Evolutionary conservation across 257 asterid species (phyloP).

Genomic region (Primulina tabacum): DNA sequence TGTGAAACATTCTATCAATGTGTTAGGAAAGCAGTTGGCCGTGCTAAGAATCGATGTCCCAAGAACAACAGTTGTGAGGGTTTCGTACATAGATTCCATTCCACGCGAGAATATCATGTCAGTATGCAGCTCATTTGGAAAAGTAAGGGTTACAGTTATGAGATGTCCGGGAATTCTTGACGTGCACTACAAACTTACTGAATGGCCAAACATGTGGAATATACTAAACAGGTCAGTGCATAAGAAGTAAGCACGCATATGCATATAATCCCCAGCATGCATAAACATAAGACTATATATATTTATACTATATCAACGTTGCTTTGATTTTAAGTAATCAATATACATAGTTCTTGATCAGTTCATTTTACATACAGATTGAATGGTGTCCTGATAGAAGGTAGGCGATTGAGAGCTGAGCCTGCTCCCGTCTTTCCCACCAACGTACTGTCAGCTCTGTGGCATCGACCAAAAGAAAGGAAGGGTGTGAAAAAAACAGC

Average conservation of each 20-base stretch:
- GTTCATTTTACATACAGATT: conserved; percentile 34
- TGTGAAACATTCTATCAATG: conserved; percentile 38
- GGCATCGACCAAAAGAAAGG: conserved; percentile 51
- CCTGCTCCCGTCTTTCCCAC: conserved; percentile 56
- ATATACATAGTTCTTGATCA: conserved; percentile 5
- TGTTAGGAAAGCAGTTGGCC: conserved; percentile 42
- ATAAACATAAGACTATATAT: too few relatives aligned
- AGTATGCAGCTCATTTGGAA: conserved; percentile 39
- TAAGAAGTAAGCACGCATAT: not conserved
- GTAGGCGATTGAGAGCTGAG: conserved; percentile 42
- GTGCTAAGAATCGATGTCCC: conserved; percentile 57
- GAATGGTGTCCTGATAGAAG: conserved; percentile 36
- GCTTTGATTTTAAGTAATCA: too few relatives aligned
- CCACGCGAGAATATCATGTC: not conserved
- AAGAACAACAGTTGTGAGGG: conserved; percentile 55
- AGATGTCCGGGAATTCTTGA: conserved; percentile 27
- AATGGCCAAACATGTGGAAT: conserved; percentile 65
- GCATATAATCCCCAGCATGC: too few relatives aligned
- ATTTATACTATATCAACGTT: too few relatives aligned
- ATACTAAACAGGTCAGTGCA: conserved; percentile 52
- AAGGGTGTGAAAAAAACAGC: conserved; percentile 34
- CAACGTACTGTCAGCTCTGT: conserved; percentile 43
- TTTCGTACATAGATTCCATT: conserved; percentile 19
- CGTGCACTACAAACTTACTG: conserved; percentile 40
- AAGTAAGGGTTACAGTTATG: fast-evolving